These are phyloP conservation scores for Neotropicomus parvogracilis DNA, from an alignment of 1,284 basidiomycete genomes.

Conservation along the genomic window DNA sequence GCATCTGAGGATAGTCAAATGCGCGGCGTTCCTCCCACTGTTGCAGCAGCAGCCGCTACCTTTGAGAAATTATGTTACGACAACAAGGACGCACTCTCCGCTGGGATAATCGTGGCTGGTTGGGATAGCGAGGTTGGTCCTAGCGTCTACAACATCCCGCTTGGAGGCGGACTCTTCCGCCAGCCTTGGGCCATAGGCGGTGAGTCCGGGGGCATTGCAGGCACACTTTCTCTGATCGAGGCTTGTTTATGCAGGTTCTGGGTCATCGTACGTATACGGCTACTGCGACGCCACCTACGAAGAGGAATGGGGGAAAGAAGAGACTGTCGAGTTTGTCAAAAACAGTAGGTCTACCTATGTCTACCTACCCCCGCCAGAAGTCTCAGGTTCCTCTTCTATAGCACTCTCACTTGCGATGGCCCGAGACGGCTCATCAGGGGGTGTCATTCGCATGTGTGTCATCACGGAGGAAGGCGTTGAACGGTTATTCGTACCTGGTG, in stretches of 20 bases:
- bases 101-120: constrained; percentile 97
- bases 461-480: constrained; percentile 93
- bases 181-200: constrained; percentile 98
- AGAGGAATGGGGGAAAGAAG: constrained; percentile 88
- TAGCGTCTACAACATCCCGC: constrained; percentile 93
- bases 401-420: constrained; percentile 96
- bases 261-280: constrained; percentile 97
- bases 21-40: constrained; percentile 68
- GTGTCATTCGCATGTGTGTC: constrained; percentile 95
- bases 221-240: background rate
- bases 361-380: background rate
- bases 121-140: constrained; percentile 96
- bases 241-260: constrained; percentile 62
- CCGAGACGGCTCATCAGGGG: constrained; percentile 96
- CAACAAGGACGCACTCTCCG: constrained; percentile 87
- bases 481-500: constrained; percentile 91
- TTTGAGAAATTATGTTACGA: constrained; percentile 93
- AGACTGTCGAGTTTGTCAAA: constrained; percentile 93
- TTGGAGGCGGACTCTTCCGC: constrained; percentile 90
- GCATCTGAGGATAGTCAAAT: constrained; percentile 52
- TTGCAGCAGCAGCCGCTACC: constrained; percentile 77
- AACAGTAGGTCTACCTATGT: constrained; percentile 68
- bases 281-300: constrained; percentile 98
- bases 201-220: constrained; percentile 32
- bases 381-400: constrained; percentile 33